Evolutionary conservation across 345 rosid species (phyloP).

Genomic region (Salix suchowensis): DNA sequence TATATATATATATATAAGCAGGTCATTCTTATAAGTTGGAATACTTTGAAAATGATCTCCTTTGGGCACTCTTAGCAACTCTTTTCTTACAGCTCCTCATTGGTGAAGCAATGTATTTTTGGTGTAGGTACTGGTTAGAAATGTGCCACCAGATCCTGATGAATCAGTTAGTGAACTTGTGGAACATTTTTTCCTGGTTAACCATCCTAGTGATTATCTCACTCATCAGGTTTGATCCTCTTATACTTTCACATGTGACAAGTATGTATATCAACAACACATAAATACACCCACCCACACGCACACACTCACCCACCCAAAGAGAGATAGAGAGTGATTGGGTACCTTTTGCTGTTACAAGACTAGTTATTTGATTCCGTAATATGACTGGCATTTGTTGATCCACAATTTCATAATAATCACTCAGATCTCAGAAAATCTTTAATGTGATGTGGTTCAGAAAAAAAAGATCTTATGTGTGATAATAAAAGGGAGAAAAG

Average conservation of each 20-base stretch:
- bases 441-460: background rate
- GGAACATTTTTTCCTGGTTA: conserved; percentile 85
- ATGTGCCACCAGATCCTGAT: conserved; percentile 87
- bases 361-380: background rate
- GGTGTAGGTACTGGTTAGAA: conserved; percentile 72
- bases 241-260: background rate
- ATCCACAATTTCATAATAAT: background rate
- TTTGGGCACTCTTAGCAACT: background rate
- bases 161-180: conserved; percentile 81
- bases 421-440: background rate
- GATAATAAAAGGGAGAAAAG: background rate
- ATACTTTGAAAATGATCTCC: background rate
- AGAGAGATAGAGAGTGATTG: no score
- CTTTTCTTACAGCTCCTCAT: conserved; percentile 2
- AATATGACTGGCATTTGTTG: background rate
- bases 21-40: background rate
- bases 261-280: background rate
- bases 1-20: no score
- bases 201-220: conserved; percentile 79
- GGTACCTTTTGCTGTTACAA: background rate
- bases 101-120: conserved; percentile 5
- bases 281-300: background rate
- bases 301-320: no score
- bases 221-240: conserved; percentile 65
- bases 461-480: background rate